A percentile compares a stretch with the other conserved stretches of the same genome.
These are phyloP conservation scores for Funneliformis mosseae DNA, from an alignment of 192 early-diverging fungal genomes.

Conservation along the genomic window DNA sequence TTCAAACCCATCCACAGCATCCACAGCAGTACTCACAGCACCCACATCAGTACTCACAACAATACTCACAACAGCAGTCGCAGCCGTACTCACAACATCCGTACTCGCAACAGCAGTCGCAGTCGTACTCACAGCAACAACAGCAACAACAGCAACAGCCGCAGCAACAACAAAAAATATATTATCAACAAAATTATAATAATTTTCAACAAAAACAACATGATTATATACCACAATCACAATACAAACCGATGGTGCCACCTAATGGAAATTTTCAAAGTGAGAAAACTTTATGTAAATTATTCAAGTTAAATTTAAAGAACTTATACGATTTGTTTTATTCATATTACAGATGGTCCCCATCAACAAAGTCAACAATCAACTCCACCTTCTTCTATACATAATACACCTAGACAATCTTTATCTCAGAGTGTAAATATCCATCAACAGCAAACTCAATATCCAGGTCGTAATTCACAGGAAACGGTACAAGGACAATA, in stretches of 20 bases:
- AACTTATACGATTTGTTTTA: neutral
- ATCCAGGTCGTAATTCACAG: slow-evolving; percentile 9
- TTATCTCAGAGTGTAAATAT: neutral
- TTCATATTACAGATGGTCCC: neutral
- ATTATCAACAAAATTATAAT: neutral
- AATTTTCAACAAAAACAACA: neutral
- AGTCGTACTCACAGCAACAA: too few species aligned
- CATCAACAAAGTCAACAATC: neutral
- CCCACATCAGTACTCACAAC: neutral
- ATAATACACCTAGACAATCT: neutral
- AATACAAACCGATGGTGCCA: neutral
- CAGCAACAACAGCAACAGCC: too few species aligned
- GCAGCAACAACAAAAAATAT: neutral
- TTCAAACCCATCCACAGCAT: neutral
- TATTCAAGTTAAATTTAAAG: neutral
- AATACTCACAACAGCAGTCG: neutral
- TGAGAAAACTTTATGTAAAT: neutral
- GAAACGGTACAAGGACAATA: slow-evolving; percentile 8
- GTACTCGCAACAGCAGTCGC: too few species aligned
- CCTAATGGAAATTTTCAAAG: neutral
- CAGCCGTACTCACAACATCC: too few species aligned
- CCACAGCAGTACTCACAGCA: neutral
- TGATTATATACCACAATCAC: neutral
- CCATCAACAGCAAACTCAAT: neutral
- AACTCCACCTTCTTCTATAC: neutral